Conservation (phyloP, 108 stramenopile genomes). For the Chaetoceros muelleri region DNA sequence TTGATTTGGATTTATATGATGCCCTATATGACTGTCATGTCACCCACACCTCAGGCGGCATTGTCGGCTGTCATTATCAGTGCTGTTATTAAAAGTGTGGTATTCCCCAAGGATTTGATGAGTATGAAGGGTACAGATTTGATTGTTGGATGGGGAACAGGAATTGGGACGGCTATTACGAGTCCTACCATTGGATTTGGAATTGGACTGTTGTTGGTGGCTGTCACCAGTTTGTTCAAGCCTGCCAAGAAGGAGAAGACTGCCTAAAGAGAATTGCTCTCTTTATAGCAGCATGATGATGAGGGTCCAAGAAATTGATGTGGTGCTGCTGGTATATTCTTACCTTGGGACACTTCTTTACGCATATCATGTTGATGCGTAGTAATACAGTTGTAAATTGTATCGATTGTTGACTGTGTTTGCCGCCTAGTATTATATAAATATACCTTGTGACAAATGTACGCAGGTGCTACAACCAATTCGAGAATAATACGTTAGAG, state of each 20-base stretch:
- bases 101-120: constrained; percentile 52
- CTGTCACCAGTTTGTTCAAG: constrained; percentile 16
- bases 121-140: constrained; percentile 43
- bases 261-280: too few relatives aligned
- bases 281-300: too few relatives aligned
- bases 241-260: constrained; percentile 24
- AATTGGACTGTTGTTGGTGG: constrained; percentile 31
- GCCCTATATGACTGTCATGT: constrained; percentile 77
- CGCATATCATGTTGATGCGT: too few relatives aligned
- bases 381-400: too few relatives aligned
- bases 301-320: too few relatives aligned
- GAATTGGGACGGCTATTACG: constrained; percentile 44
- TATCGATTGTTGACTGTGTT: too few relatives aligned
- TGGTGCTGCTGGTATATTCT: too few relatives aligned
- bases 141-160: constrained; percentile 54
- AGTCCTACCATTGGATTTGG: constrained; percentile 71
- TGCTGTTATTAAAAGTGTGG: constrained; percentile 57
- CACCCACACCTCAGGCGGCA: constrained; percentile 61
- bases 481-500: too few relatives aligned
- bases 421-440: too few relatives aligned
- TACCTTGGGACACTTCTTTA: too few relatives aligned
- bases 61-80: constrained; percentile 69
- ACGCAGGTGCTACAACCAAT: too few relatives aligned
- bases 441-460: too few relatives aligned
- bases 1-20: constrained; percentile 62